Percentiles rank a stretch among this genome's conserved stretches.
phyloP scores from a whole-genome alignment of 257 asterid genomes.

The Nicotiana sylvestris region DNA sequence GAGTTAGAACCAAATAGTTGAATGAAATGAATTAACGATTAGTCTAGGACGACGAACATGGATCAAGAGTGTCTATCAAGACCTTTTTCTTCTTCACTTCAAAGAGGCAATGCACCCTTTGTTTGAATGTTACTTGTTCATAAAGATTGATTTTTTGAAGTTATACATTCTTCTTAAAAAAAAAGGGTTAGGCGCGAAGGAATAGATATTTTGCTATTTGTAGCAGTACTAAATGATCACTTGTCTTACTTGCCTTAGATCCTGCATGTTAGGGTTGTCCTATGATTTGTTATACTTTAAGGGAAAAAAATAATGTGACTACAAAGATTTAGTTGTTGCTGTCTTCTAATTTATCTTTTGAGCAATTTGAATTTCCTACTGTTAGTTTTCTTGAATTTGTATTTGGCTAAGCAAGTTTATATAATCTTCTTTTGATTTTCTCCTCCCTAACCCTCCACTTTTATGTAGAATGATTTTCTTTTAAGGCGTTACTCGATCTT shows the following conservation, averaged over 20 bases:
- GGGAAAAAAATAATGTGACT: not conserved
- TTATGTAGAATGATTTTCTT: constrained; percentile 69
- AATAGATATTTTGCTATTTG: not conserved
- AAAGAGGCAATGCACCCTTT: constrained; percentile 6
- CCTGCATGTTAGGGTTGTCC: not conserved
- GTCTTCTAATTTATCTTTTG: not conserved
- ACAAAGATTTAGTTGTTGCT: constrained; percentile 4
- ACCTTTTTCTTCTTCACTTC: constrained; percentile 1
- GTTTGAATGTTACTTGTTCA: not conserved
- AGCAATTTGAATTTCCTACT: not conserved
- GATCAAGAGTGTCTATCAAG: not conserved
- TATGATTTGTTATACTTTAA: not conserved
- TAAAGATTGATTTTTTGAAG: constrained; percentile 1
- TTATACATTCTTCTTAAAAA: not conserved
- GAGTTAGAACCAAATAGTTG: not conserved
- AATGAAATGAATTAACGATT: not conserved
- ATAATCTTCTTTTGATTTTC: not conserved
- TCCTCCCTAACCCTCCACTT: not conserved
- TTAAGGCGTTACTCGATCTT: constrained; percentile 77
- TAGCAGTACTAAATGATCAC: not conserved
- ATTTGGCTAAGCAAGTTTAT: not conserved
- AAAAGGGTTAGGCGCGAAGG: not conserved
- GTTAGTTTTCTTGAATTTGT: constrained; percentile 1
- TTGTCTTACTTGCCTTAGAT: not conserved
- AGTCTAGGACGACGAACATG: not conserved